Base-by-base conservation (phyloP, 495 filamentous ascomycete species). In the Penicillium fimorum region DNA sequence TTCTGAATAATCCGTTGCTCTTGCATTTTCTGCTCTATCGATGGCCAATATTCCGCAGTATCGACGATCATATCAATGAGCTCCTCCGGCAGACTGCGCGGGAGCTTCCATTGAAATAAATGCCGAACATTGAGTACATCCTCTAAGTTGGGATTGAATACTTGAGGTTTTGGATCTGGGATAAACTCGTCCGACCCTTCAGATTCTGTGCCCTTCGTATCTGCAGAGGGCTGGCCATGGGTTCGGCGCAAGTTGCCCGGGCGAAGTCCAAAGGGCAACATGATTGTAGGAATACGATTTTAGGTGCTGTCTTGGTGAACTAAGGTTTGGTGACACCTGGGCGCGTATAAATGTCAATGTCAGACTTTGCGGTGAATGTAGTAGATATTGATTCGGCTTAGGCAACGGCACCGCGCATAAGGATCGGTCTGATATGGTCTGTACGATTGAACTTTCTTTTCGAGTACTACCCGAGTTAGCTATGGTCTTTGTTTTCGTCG, bases 21-120 rank as follows among this genome's bases (percentile, higher is more conserved):
- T 15, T 65, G 64, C 64, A 77, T 63, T 6, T 49, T 56, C 33
- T 61, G 58, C 61, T 73, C 69, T 2, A 62, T 62, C 7, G 73
- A 75, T 0, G 82, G 79, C 88, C 88, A 91, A 63, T 90, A 90
- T 67, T 89, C 87, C 20, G 87, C 87, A 38, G 71, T 66, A 62
- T 90, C 87, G 50, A 89, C 62, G 33, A 91, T 83, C 48, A 74
- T 67, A 67, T 90, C 85, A n/a, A 89, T 64, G 20, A 91, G 62
- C 56, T 91, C 88, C 2, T 71, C 57, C 0, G 88, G 88, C 0
- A 90, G 67, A 2, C 63, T 55, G 33, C 74, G 64, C 8, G 62
- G 53, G 41, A 74, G 64, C 57, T 81, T 77, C 61, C 66, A 68
- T 25, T 66, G 67, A n/a, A 79, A 56, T 1, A 74, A 20, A 59